Evolutionary conservation across 345 rosid species (phyloP).

Genomic region (Euclidium syriacum): DNA sequence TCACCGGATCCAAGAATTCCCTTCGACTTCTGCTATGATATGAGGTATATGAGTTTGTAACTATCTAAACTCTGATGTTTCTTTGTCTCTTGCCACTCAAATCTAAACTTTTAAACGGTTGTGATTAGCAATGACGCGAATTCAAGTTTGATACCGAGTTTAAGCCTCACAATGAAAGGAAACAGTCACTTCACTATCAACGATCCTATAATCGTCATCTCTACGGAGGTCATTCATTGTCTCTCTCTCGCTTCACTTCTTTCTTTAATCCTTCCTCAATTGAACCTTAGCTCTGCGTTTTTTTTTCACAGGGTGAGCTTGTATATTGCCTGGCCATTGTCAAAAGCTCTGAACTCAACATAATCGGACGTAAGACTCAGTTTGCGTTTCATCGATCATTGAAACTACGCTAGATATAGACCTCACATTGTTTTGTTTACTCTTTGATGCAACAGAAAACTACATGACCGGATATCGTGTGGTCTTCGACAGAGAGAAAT

Average conservation of each 20-base stretch:
- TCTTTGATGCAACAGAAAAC: constrained; percentile 51
- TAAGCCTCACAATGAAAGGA: constrained; percentile 71
- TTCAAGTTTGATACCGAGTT: constrained; percentile 57
- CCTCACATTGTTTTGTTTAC: constrained; percentile 1
- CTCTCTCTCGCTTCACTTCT: not conserved
- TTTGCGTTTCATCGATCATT: not conserved
- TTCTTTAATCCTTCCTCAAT: constrained; percentile 5
- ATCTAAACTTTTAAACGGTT: constrained; percentile 16
- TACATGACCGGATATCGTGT: constrained; percentile 84
- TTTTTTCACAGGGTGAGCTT: constrained; percentile 45
- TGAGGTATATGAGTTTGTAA: constrained; percentile 47
- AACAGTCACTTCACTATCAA: constrained; percentile 52
- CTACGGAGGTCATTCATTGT: constrained; percentile 42
- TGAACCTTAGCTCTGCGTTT: not conserved
- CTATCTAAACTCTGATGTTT: not conserved
- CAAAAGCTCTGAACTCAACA: constrained; percentile 66
- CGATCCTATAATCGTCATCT: constrained; percentile 69
- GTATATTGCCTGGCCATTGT: constrained; percentile 68
- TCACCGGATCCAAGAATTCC: constrained; percentile 71
- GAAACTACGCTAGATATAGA: not conserved
- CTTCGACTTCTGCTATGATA: constrained; percentile 69
- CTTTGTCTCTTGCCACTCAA: not conserved
- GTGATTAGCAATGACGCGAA: constrained; percentile 51
- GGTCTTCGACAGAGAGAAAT: constrained; percentile 72
- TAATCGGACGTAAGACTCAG: constrained; percentile 65